A percentile compares a stretch with the other conserved stretches of the same genome.
phyloP scores from a whole-genome alignment of 179 eudicot genomes.

The Kewa caespitosa region DNA sequence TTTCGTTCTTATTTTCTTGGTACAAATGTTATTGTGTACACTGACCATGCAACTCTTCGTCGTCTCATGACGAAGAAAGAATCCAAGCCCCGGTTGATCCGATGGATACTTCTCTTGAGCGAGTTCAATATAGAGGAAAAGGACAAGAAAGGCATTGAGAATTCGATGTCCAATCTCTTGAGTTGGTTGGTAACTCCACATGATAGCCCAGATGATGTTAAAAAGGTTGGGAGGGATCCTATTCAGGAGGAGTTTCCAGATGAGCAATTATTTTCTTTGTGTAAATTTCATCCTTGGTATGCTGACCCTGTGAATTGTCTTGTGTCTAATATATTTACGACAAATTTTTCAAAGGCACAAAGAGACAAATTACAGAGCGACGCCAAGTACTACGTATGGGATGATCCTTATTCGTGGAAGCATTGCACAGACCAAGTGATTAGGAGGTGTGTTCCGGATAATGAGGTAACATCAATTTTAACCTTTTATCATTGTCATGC shows the following conservation, averaged over 20 bases:
- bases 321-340: not conserved
- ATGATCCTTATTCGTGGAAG: slow-evolving; percentile 19
- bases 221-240: not conserved
- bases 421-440: slow-evolving; percentile 6
- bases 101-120: not conserved
- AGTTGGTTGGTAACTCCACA: not conserved
- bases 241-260: not conserved
- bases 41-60: not conserved
- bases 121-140: slow-evolving; percentile 1
- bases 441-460: not conserved
- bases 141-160: slow-evolving; percentile 3
- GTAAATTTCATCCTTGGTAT: not conserved
- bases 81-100: not conserved
- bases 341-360: not conserved
- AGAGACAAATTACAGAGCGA: no score
- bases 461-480: not conserved
- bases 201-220: no score
- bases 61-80: not conserved
- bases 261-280: not conserved
- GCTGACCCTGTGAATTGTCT: not conserved
- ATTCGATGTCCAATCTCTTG: slow-evolving; percentile 1
- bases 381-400: slow-evolving; percentile 13
- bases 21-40: not conserved
- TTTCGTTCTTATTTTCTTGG: slow-evolving; percentile 1
- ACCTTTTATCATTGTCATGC: not conserved